phyloP scores from a whole-genome alignment of 805 yeast genomes.

The Myxozyma monticola region DNA sequence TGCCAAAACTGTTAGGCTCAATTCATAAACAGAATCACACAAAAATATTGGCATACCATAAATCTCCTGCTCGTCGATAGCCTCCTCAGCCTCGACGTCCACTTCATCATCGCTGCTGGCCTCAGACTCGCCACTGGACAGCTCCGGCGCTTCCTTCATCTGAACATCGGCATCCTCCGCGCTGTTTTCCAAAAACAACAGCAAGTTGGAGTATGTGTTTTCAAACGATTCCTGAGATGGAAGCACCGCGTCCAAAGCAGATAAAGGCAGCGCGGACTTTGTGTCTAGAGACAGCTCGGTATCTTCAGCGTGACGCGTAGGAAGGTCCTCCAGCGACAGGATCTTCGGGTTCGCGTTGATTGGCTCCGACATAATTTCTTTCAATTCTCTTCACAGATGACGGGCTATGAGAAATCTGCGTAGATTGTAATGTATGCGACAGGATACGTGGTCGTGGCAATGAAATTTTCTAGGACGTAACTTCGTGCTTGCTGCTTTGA shows the following conservation, averaged over 20 bases:
- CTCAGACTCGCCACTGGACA: slow-evolving; percentile 25
- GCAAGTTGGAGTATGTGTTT: slow-evolving; percentile 17
- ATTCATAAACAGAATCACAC: neutral
- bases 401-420: neutral
- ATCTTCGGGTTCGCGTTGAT: slow-evolving; percentile 91
- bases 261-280: slow-evolving; percentile 7
- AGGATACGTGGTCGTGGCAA: too few relatives aligned
- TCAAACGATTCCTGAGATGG: slow-evolving; percentile 1
- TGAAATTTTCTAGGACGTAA: too few relatives aligned
- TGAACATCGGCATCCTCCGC: slow-evolving; percentile 35
- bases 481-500: too few relatives aligned
- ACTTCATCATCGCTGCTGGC: slow-evolving; percentile 34
- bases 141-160: slow-evolving; percentile 12
- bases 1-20: neutral
- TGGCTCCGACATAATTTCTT: slow-evolving; percentile 76
- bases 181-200: slow-evolving; percentile 31
- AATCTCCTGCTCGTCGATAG: slow-evolving; percentile 85
- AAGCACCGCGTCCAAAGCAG: slow-evolving; percentile 23
- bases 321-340: slow-evolving; percentile 71
- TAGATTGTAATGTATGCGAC: too few relatives aligned
- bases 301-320: slow-evolving; percentile 52
- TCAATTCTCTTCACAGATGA: neutral
- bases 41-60: slow-evolving; percentile 45
- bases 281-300: neutral
- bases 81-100: slow-evolving; percentile 45